phyloP scores from a whole-genome alignment of 257 asterid species.

The Buddleja alternifolia region DNA sequence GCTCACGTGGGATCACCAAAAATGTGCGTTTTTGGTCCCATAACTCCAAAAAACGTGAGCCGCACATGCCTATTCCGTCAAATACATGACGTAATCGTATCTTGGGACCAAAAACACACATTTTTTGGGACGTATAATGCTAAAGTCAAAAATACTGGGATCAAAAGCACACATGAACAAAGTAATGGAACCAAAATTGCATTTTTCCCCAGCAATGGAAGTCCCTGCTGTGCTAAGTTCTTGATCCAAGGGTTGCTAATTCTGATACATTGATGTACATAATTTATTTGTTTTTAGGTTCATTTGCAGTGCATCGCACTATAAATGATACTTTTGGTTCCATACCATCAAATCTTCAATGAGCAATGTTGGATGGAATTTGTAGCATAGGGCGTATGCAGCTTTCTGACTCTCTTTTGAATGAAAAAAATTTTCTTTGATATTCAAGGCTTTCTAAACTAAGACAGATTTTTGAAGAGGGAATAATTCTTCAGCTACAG shows the following conservation, averaged over 20 bases:
- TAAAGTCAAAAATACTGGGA: too few species aligned
- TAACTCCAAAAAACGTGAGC: too few species aligned
- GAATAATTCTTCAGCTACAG: constrained; percentile 96
- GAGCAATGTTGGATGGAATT: constrained; percentile 66
- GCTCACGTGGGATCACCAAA: too few species aligned
- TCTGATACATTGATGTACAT: constrained; percentile 52
- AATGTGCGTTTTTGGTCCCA: too few species aligned
- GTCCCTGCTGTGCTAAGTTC: constrained; percentile 98
- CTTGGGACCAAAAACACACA: too few species aligned
- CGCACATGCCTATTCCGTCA: too few species aligned
- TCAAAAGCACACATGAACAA: too few species aligned
- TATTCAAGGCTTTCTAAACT: constrained; percentile 76
- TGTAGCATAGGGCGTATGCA: constrained; percentile 90
- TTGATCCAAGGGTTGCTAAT: constrained; percentile 83
- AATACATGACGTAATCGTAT: too few species aligned
- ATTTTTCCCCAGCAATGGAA: too few species aligned
- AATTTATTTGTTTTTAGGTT: neutral
- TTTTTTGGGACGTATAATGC: too few species aligned
- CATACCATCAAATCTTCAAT: constrained; percentile 69
- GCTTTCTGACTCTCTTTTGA: constrained; percentile 69
- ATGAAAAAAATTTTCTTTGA: constrained; percentile 83
- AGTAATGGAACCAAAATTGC: too few species aligned
- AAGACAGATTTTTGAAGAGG: constrained; percentile 72
- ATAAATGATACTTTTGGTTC: constrained; percentile 65
- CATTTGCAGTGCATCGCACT: constrained; percentile 73